These are phyloP conservation scores for Cladosporium velox DNA, from an alignment of 2,329 filamentous ascomycete species.

Conservation along the genomic window DNA sequence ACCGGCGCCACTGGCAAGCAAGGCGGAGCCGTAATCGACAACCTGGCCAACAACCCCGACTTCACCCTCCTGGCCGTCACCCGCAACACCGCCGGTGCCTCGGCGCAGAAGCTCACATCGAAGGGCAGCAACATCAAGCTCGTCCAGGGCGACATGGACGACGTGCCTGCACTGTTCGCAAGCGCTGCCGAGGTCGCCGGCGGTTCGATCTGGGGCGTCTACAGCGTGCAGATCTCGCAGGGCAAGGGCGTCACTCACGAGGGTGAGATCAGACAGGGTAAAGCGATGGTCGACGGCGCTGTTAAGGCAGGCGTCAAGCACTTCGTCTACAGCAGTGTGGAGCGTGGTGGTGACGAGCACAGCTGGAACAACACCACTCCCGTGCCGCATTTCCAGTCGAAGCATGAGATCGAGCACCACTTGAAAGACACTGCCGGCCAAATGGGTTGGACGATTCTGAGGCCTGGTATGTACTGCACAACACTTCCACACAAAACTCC, in stretches of 20 bases:
- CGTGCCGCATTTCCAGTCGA: slow-evolving; percentile 59
- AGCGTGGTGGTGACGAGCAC: slow-evolving; percentile 59
- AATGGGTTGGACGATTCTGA: slow-evolving; percentile 64
- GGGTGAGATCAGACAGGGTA: slow-evolving; percentile 59
- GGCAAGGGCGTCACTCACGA: slow-evolving; percentile 47
- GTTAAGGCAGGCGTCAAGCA: slow-evolving; percentile 58
- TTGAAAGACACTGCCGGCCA: slow-evolving; percentile 51
- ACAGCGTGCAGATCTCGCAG: slow-evolving; percentile 59
- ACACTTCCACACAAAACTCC: not conserved
- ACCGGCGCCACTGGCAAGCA: slow-evolving; percentile 52
- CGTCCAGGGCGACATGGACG: slow-evolving; percentile 57
- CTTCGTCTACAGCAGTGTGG: slow-evolving; percentile 66
- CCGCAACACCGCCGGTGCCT: slow-evolving; percentile 51
- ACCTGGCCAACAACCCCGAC: slow-evolving; percentile 38
- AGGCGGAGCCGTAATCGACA: slow-evolving; percentile 46
- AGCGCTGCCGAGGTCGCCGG: slow-evolving; percentile 43
- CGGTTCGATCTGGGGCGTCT: slow-evolving; percentile 52
- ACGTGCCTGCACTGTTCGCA: slow-evolving; percentile 53
- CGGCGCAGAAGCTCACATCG: slow-evolving; percentile 51
- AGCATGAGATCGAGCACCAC: slow-evolving; percentile 63
- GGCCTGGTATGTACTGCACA: slow-evolving; percentile 33
- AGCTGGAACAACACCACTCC: slow-evolving; percentile 57
- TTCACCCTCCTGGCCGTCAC: slow-evolving; percentile 60
- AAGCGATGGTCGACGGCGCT: slow-evolving; percentile 59
- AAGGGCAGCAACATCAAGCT: slow-evolving; percentile 54